Conservation (phyloP, 768 basidiomycete species). For the Boletus rex-veris region DNA sequence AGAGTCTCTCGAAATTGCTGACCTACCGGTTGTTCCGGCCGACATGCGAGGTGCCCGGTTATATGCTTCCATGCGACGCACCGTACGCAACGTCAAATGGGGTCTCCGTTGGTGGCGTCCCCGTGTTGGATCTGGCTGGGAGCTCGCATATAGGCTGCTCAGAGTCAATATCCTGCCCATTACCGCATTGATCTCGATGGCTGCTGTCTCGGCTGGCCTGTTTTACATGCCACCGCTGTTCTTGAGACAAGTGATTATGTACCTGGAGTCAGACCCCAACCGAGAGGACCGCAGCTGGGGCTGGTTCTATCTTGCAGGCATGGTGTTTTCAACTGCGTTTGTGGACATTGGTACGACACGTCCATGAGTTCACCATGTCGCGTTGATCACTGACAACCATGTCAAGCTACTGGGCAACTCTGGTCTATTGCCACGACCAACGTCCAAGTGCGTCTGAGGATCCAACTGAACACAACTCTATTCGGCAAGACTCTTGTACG, state of each 20-base stretch:
- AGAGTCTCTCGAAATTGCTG: conserved; percentile 77
- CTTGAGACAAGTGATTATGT: conserved; percentile 54
- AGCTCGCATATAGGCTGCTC: conserved; percentile 57
- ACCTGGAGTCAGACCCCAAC: conserved; percentile 60
- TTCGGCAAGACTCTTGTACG: conserved; percentile 84
- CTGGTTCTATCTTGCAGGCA: conserved; percentile 61
- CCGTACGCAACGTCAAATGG: conserved; percentile 49
- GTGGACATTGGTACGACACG: conserved; percentile 40
- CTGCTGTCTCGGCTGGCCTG: conserved; percentile 53
- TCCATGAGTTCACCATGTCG: not conserved
- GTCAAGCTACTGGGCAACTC: conserved; percentile 62
- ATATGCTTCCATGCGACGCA: conserved; percentile 61
- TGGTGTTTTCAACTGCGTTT: conserved; percentile 45
- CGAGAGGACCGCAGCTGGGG: conserved; percentile 64
- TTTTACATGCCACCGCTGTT: conserved; percentile 68
- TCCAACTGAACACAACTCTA: conserved; percentile 80
- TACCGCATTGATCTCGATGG: conserved; percentile 43
- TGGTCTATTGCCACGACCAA: conserved; percentile 69
- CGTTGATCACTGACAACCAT: conserved; percentile 4
- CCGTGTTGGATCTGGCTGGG: conserved; percentile 59
- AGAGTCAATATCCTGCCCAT: conserved; percentile 50
- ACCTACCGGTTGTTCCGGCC: conserved; percentile 77
- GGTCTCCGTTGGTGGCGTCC: conserved; percentile 57
- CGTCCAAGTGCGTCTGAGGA: conserved; percentile 64
- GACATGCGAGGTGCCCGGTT: conserved; percentile 66